phyloP scores from a whole-genome alignment of 371 early-diverging fungal genomes.

The Mucor piriformis region DNA sequence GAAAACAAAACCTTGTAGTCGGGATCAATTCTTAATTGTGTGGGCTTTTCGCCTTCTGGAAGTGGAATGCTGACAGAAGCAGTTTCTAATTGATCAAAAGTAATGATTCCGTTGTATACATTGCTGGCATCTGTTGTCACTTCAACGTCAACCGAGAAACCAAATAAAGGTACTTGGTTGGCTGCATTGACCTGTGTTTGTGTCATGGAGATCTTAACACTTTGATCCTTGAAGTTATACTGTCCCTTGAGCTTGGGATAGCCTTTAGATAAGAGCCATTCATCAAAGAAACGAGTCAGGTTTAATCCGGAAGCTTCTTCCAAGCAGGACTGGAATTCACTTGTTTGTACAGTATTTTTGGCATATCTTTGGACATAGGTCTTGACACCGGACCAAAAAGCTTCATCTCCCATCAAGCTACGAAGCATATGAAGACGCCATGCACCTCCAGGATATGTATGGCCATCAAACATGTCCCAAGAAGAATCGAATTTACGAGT shows the following conservation, averaged over 20 bases:
- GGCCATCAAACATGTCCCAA: conserved; percentile 60
- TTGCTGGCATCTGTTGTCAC: conserved; percentile 42
- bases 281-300: conserved; percentile 64
- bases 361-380: conserved; percentile 44
- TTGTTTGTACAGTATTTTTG: conserved; percentile 52
- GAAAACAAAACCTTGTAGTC: conserved; percentile 43
- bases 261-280: conserved; percentile 63
- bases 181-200: conserved; percentile 54
- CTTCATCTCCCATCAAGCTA: conserved; percentile 48
- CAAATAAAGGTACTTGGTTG: conserved; percentile 53
- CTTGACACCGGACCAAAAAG: conserved; percentile 57
- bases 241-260: conserved; percentile 55
- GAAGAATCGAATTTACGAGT: conserved; percentile 53
- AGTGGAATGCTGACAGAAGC: conserved; percentile 22
- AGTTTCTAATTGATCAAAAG: conserved; percentile 35
- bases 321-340: conserved; percentile 54
- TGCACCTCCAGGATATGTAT: conserved; percentile 61
- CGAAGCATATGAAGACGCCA: conserved; percentile 63
- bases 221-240: conserved; percentile 34
- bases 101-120: conserved; percentile 16
- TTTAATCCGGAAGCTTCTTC: conserved; percentile 58
- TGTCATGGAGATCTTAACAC: conserved; percentile 38
- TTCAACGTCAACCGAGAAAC: conserved; percentile 50
- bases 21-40: conserved; percentile 56
- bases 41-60: conserved; percentile 28